These are phyloP conservation scores for Cercospora sojina DNA, from an alignment of 2,329 filamentous ascomycete species.

Conservation along the genomic window DNA sequence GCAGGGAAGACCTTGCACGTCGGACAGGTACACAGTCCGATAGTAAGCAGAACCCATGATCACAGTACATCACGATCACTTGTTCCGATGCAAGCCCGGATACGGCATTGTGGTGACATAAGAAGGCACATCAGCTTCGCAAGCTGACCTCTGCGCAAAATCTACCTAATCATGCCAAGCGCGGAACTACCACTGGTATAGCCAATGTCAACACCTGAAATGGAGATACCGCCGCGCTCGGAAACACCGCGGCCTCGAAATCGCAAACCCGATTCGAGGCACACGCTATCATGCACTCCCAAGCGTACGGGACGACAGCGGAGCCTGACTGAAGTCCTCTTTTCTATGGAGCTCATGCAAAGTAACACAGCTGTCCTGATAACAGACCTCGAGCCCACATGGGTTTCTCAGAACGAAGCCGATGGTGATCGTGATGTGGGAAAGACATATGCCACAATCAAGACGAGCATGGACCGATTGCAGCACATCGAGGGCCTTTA, in stretches of 20 bases:
- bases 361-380: neutral
- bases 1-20: constrained; percentile 2
- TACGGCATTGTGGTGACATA: neutral
- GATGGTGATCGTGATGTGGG: neutral
- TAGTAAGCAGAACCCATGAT: constrained; percentile 8
- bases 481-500: neutral
- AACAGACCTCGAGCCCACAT: constrained; percentile 2
- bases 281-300: neutral
- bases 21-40: constrained; percentile 1
- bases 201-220: neutral
- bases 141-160: neutral
- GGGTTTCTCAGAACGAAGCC: neutral
- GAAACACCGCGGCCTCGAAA: constrained; percentile 10
- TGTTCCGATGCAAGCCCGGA: constrained; percentile 12
- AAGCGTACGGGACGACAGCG: constrained; percentile 7
- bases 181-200: neutral
- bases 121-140: neutral
- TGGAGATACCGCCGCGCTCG: constrained; percentile 1
- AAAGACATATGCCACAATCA: constrained; percentile 1
- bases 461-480: neutral
- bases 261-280: neutral
- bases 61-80: constrained; percentile 2
- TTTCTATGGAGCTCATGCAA: constrained; percentile 8
- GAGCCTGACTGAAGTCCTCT: constrained; percentile 13
- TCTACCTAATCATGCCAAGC: neutral